Percentiles rank a stretch among this genome's conserved stretches.
phyloP scores from a whole-genome alignment of 495 filamentous ascomycete species.

The Evernia prunastri region DNA sequence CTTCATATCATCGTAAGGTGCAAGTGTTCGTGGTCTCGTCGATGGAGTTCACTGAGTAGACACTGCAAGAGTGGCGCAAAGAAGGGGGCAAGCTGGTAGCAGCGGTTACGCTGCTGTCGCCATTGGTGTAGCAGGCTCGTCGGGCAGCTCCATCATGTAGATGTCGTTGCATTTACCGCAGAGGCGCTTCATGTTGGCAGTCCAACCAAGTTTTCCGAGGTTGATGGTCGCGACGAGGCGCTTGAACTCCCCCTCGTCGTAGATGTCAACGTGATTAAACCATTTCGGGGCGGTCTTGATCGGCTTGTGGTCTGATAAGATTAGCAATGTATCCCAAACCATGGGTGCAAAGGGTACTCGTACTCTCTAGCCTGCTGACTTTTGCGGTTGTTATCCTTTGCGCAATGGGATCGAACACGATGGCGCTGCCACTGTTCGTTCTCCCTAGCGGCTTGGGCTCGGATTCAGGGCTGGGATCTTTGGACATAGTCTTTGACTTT shows the following conservation, averaged over 20 bases:
- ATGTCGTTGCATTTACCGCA: conserved; percentile 20
- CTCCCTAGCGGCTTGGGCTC: conserved; percentile 9
- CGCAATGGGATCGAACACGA: conserved; percentile 20
- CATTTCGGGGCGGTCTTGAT: conserved; percentile 15
- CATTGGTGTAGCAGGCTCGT: neutral
- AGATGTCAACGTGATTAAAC: conserved; percentile 20
- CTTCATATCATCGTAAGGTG: neutral
- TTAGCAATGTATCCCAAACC: neutral
- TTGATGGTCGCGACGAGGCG: conserved; percentile 18
- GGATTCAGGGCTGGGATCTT: neutral
- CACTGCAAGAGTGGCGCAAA: neutral
- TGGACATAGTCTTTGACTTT: neutral
- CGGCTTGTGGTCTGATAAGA: conserved; percentile 4
- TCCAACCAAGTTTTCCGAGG: conserved; percentile 19
- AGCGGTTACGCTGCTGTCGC: neutral
- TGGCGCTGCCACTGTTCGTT: conserved; percentile 21
- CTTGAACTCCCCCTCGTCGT: conserved; percentile 12
- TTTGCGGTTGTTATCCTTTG: conserved; percentile 13
- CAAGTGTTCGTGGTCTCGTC: neutral
- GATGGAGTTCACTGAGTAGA: neutral
- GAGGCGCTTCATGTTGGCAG: conserved; percentile 14
- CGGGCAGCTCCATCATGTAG: conserved; percentile 7
- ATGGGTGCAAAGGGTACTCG: neutral
- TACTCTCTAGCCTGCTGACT: conserved; percentile 14
- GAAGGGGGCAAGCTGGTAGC: neutral